Evolutionary conservation across 2,329 filamentous ascomycete genomes (phyloP).

Genomic region (Dissoconium aciculare): DNA sequence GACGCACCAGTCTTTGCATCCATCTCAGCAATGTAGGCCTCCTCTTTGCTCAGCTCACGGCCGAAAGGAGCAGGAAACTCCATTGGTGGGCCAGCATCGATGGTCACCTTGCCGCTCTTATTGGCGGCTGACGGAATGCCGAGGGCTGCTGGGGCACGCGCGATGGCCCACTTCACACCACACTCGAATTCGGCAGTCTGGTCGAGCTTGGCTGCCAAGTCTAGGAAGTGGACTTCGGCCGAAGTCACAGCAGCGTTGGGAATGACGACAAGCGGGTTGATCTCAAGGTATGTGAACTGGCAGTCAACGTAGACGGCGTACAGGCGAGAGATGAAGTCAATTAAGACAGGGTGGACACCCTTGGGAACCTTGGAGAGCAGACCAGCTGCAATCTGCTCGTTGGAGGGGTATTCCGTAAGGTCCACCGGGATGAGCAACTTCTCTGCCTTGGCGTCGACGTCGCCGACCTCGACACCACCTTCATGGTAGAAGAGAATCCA

Average conservation of each 20-base stretch:
- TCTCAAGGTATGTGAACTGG: constrained; percentile 99
- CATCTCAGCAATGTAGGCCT: constrained; percentile 96
- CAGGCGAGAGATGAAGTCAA: constrained; percentile 96
- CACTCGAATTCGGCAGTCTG: constrained; percentile 99
- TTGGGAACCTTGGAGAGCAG: constrained; percentile 87
- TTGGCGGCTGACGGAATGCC: constrained; percentile 51
- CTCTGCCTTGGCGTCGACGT: constrained; percentile 97
- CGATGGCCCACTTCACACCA: constrained; percentile 96
- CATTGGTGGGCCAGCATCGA: constrained; percentile 94
- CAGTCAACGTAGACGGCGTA: constrained; percentile 99
- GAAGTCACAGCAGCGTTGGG: constrained; percentile 86
- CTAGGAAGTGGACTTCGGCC: constrained; percentile 91
- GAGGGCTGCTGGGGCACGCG: constrained; percentile 75
- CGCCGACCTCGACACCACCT: constrained; percentile 97
- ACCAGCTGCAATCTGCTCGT: constrained; percentile 73
- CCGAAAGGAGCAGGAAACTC: constrained; percentile 98
- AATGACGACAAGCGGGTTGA: constrained; percentile 97
- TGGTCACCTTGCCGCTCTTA: constrained; percentile 61
- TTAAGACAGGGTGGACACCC: constrained; percentile 92
- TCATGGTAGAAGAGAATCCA: constrained; percentile 99
- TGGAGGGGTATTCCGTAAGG: constrained; percentile 85
- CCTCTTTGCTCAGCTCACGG: constrained; percentile 95
- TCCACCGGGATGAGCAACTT: constrained; percentile 97
- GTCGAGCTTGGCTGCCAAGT: constrained; percentile 95
- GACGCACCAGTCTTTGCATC: constrained; percentile 99